Conservation (phyloP, 2,329 filamentous ascomycete species). For the Cladorrhinum sp. region DNA sequence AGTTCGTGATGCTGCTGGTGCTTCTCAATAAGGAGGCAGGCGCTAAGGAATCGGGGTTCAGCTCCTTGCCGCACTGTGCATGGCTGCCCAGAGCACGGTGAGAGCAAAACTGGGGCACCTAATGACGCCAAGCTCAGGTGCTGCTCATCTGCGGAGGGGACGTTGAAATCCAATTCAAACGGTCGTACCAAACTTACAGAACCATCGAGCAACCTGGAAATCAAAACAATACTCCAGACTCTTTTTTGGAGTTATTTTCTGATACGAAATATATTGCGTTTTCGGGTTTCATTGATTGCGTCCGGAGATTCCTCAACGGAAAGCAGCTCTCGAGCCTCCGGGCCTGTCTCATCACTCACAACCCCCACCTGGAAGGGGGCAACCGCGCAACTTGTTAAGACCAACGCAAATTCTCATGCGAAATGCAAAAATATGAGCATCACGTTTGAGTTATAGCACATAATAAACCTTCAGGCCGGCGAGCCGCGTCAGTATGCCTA, state of each 20-base stretch:
- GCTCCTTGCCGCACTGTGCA: not conserved
- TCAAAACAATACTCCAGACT: too few species aligned
- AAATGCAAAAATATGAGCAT: not conserved
- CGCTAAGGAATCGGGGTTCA: not conserved
- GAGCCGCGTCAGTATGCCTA: not conserved
- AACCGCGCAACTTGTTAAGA: too few species aligned
- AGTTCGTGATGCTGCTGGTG: not conserved
- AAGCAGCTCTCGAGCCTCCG: too few species aligned
- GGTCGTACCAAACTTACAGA: too few species aligned
- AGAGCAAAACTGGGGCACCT: not conserved
- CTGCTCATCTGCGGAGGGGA: not conserved
- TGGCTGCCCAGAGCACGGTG: not conserved
- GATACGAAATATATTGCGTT: too few species aligned
- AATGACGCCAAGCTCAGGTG: conserved; percentile 4
- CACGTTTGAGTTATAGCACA: not conserved
- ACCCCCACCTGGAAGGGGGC: too few species aligned
- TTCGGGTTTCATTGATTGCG: too few species aligned
- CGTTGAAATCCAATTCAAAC: not conserved
- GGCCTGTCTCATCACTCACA: too few species aligned
- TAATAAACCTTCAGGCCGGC: not conserved
- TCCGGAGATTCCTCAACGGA: too few species aligned
- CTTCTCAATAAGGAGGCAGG: not conserved
- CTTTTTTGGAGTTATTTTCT: too few species aligned
- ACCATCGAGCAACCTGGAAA: not conserved
- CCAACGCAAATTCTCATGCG: not conserved